phyloP scores from a whole-genome alignment of 352 stramenopile genomes.

The Sclerospora graminicola region DNA sequence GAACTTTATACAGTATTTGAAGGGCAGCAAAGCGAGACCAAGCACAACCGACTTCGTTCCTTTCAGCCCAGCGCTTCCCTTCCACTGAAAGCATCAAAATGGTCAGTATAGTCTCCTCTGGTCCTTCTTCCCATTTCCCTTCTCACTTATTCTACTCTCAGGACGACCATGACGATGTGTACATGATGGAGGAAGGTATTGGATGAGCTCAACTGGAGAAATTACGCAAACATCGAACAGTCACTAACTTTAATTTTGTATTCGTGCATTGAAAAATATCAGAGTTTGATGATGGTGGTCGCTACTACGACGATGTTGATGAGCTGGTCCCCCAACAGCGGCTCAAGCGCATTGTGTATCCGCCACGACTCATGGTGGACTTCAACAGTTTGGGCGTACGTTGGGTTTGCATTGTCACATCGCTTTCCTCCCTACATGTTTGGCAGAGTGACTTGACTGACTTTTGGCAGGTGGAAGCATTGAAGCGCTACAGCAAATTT shows the following conservation, averaged over 20 bases:
- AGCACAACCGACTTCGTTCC: conserved; percentile 1
- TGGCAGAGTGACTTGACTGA: not conserved
- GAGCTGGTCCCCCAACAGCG: conserved; percentile 21
- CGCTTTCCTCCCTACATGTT: not conserved
- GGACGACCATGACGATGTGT: conserved; percentile 37
- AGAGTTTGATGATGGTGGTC: conserved; percentile 24
- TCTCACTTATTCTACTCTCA: conserved; percentile 4
- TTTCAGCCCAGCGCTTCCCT: not conserved
- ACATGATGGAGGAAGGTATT: conserved; percentile 36
- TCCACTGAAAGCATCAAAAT: conserved; percentile 7
- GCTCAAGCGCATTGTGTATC: conserved; percentile 51
- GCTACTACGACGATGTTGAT: conserved; percentile 21
- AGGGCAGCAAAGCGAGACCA: conserved; percentile 13
- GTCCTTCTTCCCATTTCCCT: not conserved
- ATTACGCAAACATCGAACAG: not conserved
- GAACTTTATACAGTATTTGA: conserved; percentile 20
- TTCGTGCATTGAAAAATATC: not conserved
- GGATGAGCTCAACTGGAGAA: not conserved
- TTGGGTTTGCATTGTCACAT: conserved; percentile 2
- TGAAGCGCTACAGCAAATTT: conserved; percentile 74
- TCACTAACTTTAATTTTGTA: not conserved
- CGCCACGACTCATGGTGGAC: conserved; percentile 73
- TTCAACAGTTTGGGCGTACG: conserved; percentile 70
- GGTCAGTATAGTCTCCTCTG: conserved; percentile 2
- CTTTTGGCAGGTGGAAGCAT: conserved; percentile 42